Evolutionary conservation across 345 rosid genomes (phyloP), one percentile per base, ranked within the genome.

Genomic region (Hibiscus mutabilis): DNA sequence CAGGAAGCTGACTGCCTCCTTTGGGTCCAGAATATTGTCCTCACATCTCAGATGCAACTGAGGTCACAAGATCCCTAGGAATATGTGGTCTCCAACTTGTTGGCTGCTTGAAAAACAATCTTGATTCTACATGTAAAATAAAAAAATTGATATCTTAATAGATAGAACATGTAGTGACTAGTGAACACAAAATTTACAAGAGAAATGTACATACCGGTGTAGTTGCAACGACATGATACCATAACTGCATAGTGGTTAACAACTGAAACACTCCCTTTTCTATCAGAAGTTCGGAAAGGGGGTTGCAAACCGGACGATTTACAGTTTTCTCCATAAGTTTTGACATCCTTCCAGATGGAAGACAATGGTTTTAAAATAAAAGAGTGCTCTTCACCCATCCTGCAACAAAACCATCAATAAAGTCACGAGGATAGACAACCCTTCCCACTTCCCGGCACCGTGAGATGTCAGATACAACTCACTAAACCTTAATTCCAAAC

Each of bases 341-440:
- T 88, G 60, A 75, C 74, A 79, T 84, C 84, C 76, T 84, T 89
- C 80, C 85, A 84, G 70, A 77, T 74, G 33, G 91, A 82, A 80
- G 83, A 81, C 0, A 82, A 85, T 59, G 96, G 94, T 80, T 88
- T 95, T 76, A 95, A 84, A 29, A 95, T 88, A 78, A 95, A 95
- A 49, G 98, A 92, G 78, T 92, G 98, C 78, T 88, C 98, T 81
- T 92, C 99, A 77, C 97, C 94, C 80, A 84, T 90, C 99, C 99
- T 95, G 87, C 77, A 77, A 80, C 60, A 63, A 59, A 69, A 73
- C 25, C 31, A 46, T 55, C 42, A 55, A 73, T 73, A 60, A 83
- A 78, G 56, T 53, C 33, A 67, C 3, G 31, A 16, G 15, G 24
- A 35, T 10, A 67, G 15, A 74, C 21, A 55, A 25, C 68, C 55